phyloP scores from a whole-genome alignment of 352 stramenopile genomes.

The Phytophthora quininea region DNA sequence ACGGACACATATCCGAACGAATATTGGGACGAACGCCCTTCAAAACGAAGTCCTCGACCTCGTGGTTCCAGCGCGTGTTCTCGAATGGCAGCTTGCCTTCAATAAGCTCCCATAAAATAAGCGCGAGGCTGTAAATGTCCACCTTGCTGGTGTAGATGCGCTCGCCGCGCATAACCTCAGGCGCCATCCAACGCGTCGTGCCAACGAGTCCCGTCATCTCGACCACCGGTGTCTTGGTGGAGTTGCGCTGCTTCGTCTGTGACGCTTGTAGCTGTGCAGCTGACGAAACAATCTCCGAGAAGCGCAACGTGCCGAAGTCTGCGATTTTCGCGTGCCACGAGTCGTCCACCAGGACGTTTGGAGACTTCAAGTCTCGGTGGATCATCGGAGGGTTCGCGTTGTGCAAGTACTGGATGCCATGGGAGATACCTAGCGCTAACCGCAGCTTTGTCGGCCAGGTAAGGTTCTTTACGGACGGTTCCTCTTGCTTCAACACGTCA shows the following conservation, averaged over 20 bases:
- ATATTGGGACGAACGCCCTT: constrained; percentile 73
- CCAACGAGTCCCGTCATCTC: constrained; percentile 89
- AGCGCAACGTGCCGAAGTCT: constrained; percentile 88
- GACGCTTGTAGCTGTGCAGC: constrained; percentile 53
- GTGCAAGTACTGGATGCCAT: constrained; percentile 92
- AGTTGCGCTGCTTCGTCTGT: constrained; percentile 27
- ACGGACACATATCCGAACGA: constrained; percentile 65
- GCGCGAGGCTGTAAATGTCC: constrained; percentile 89
- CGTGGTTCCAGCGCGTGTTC: constrained; percentile 83
- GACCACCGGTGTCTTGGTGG: constrained; percentile 42
- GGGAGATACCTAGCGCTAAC: constrained; percentile 76
- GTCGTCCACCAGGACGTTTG: constrained; percentile 90
- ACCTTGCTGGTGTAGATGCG: constrained; percentile 90
- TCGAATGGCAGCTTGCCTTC: constrained; percentile 85
- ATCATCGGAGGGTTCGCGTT: constrained; percentile 91
- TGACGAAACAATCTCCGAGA: constrained; percentile 86
- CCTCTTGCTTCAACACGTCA: constrained; percentile 88
- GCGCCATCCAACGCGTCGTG: constrained; percentile 90
- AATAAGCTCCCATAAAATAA: constrained; percentile 90
- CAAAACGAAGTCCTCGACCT: constrained; percentile 86
- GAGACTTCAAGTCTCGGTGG: constrained; percentile 91
- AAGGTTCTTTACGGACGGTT: constrained; percentile 65
- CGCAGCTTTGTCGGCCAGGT: constrained; percentile 85
- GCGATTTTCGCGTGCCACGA: constrained; percentile 92
- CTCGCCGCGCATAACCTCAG: constrained; percentile 87